These are phyloP conservation scores for Trifolium pratense DNA, from an alignment of 306 rosid species.

Conservation along the genomic window DNA sequence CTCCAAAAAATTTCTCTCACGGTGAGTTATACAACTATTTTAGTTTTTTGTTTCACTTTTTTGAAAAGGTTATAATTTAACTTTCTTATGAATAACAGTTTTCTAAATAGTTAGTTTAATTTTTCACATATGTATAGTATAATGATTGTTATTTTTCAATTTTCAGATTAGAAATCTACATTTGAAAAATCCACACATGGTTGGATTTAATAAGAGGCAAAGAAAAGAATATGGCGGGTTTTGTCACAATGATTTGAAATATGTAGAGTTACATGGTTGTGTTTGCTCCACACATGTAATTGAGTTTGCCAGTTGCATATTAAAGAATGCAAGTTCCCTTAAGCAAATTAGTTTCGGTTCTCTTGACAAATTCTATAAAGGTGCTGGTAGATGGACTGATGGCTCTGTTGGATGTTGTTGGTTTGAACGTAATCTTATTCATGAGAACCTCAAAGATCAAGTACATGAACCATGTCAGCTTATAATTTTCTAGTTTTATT, in stretches of 20 bases:
- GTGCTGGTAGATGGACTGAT: neutral
- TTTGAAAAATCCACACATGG: neutral
- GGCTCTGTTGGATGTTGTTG: neutral
- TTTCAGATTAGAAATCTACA: neutral
- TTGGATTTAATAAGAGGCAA: neutral
- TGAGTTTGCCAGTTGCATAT: neutral
- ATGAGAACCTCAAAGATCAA: neutral
- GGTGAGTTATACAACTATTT: neutral
- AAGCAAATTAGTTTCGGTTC: neutral
- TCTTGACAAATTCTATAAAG: neutral
- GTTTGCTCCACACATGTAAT: neutral
- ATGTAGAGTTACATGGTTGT: neutral
- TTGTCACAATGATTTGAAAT: neutral
- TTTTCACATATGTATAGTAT: neutral
- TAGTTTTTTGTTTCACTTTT: neutral
- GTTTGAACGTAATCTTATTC: neutral
- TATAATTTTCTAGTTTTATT: neutral
- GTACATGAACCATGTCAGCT: neutral
- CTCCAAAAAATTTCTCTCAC: neutral
- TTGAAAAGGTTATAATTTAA: neutral
- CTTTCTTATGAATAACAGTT: neutral
- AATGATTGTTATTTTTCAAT: neutral
- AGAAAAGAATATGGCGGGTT: neutral
- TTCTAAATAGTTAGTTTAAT: neutral
- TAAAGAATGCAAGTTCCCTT: neutral